Evolutionary conservation across 192 early-diverging fungal genomes (phyloP), one percentile per base, ranked within the genome.

Genomic region (Backusella australiensis): DNA sequence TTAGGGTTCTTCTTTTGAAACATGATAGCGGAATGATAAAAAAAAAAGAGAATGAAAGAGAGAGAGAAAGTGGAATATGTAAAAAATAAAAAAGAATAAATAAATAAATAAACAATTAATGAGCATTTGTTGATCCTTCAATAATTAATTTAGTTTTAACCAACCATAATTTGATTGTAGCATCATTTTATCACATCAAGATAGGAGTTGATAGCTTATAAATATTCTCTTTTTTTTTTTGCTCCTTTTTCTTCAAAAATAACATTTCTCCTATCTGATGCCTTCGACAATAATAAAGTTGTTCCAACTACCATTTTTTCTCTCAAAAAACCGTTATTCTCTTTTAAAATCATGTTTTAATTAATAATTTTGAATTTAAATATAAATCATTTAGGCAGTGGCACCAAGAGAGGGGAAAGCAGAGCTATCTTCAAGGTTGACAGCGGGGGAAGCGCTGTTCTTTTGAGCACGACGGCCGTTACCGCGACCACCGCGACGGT

Each of bases 321-420:
- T 67, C 3, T 68, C 34, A 39, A 44, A 5, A 17, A 44, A 17
- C 15, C 17, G 35, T 68, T 34, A 4, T 35, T 69, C 67, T 69
- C 35, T 69, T 69, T 69, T 36, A 69, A 39, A 69, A 38, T 17
- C 67, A 69, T 69, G 67, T 69, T 38, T 38, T 69, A 38, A 34
- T 38, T 36, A 69, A 69, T 69, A 69, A 38, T 67, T 67, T 67
- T 67, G 11, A 38, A 17, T 69, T 36, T 72, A 52, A 34, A 72
- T 17, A 72, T 32, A 52, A 29, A 69, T 44, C 26, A 71, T 78
- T 73, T 78, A 73, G 42, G 76, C 76, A 59, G 72, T 67, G 14
- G 77, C 77, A 78, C 85, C 90, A 75, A 89, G 87, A 80, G 85
- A 88, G 75, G 90, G 93, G 91, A 94, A 94, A 70, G 89, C 88